Conservation (phyloP, 2,329 filamentous ascomycete genomes). For the Cordyceps militaris region DNA sequence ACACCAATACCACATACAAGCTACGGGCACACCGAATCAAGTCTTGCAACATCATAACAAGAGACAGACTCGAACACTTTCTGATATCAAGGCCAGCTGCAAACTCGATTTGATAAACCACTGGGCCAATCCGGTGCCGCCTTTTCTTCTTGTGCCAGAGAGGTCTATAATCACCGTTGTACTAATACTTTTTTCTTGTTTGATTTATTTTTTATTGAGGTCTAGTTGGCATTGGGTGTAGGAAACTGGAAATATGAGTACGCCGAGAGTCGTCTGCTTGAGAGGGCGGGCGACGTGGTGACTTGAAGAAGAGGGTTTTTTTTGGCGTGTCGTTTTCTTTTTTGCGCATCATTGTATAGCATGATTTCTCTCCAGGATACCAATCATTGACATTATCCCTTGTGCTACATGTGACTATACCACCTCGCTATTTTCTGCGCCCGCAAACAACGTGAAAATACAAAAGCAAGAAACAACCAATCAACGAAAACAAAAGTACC, state of each 20-base stretch:
- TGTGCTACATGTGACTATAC: not conserved
- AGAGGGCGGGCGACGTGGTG: not conserved
- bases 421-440: too few species aligned
- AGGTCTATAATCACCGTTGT: not conserved
- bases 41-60: not conserved
- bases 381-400: conserved; percentile 2
- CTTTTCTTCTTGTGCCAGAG: not conserved
- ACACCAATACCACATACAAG: conserved; percentile 4
- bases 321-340: not conserved
- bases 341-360: conserved; percentile 6
- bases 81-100: not conserved
- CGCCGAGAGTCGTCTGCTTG: not conserved
- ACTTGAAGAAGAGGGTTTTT: not conserved
- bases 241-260: not conserved
- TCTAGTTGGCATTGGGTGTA: not conserved
- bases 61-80: not conserved
- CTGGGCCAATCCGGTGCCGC: not conserved
- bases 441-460: not conserved
- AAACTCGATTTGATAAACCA: not conserved
- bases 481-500: too few species aligned
- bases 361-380: conserved; percentile 12
- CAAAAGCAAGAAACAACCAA: not conserved
- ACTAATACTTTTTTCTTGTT: not conserved
- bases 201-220: not conserved
- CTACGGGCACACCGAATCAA: not conserved